Evolutionary conservation across 495 filamentous ascomycete genomes (phyloP).

Genomic region (Schizothecium vesticola): DNA sequence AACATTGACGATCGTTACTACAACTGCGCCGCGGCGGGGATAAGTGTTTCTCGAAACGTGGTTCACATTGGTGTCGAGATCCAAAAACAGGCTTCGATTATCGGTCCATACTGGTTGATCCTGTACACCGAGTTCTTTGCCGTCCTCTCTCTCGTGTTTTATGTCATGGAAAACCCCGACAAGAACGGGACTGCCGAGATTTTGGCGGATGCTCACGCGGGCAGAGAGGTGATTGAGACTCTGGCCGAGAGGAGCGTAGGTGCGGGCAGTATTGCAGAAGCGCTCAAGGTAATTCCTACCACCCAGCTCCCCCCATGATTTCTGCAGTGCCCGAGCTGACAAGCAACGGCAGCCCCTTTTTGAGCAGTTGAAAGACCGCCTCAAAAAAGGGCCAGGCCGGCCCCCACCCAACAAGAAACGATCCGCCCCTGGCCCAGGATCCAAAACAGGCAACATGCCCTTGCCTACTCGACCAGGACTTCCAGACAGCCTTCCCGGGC

Average conservation of each 20-base stretch:
- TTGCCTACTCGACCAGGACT: slow-evolving; percentile 23
- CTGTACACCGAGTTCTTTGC: slow-evolving; percentile 96
- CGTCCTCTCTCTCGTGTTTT: slow-evolving; percentile 84
- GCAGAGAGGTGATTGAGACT: slow-evolving; percentile 70
- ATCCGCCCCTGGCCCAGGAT: slow-evolving; percentile 49
- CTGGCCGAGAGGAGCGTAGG: slow-evolving; percentile 81
- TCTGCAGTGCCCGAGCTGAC: background rate
- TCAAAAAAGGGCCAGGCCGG: slow-evolving; percentile 44
- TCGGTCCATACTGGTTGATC: slow-evolving; percentile 93
- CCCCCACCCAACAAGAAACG: slow-evolving; percentile 51
- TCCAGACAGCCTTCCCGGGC: slow-evolving; percentile 25
- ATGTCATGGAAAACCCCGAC: slow-evolving; percentile 82
- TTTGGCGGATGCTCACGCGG: slow-evolving; percentile 75
- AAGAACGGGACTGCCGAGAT: slow-evolving; percentile 70
- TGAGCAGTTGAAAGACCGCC: slow-evolving; percentile 67
- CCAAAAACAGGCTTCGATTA: slow-evolving; percentile 73
- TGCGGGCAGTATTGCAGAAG: slow-evolving; percentile 74
- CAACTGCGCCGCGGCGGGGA: slow-evolving; percentile 85
- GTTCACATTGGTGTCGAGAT: slow-evolving; percentile 89
- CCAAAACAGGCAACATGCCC: slow-evolving; percentile 27
- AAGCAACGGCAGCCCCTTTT: slow-evolving; percentile 56
- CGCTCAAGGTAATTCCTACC: slow-evolving; percentile 55
- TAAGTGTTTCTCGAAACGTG: slow-evolving; percentile 89
- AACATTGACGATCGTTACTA: slow-evolving; percentile 81
- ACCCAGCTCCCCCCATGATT: background rate